phyloP scores from a whole-genome alignment of 352 stramenopile species.

The Phytophthora europaea region DNA sequence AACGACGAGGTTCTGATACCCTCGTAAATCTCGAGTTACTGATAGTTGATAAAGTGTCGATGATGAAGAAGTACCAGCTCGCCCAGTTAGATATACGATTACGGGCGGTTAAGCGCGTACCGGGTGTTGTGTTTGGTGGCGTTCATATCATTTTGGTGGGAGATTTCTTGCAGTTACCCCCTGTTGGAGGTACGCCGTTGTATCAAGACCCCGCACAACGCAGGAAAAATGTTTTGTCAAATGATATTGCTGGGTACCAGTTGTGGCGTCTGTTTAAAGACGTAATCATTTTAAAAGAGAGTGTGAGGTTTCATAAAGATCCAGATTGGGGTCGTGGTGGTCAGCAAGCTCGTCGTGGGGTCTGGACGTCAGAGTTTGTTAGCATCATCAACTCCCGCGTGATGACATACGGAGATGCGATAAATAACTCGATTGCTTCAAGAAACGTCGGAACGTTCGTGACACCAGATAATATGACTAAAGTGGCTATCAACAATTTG shows the following conservation, averaged over 20 bases:
- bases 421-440: no score
- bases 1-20: not conserved
- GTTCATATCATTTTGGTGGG: slow-evolving; percentile 8
- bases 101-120: not conserved
- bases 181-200: not conserved
- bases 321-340: slow-evolving; percentile 36
- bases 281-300: slow-evolving; percentile 20
- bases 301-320: slow-evolving; percentile 32
- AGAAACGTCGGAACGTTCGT: no score
- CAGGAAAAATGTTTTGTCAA: not conserved
- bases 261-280: slow-evolving; percentile 5
- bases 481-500: no score
- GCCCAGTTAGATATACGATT: slow-evolving; percentile 1
- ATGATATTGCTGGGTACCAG: slow-evolving; percentile 4
- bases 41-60: slow-evolving; percentile 3
- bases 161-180: slow-evolving; percentile 11
- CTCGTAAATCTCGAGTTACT: not conserved
- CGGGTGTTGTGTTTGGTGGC: not conserved
- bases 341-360: slow-evolving; percentile 16
- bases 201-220: slow-evolving; percentile 1
- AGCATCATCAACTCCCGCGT: slow-evolving; percentile 8
- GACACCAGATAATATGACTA: no score
- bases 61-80: slow-evolving; percentile 6
- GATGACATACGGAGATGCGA: not conserved
- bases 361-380: slow-evolving; percentile 32